Percentiles rank a stretch among this genome's conserved stretches.
These are phyloP conservation scores for Penicillium waksmanii DNA, from an alignment of 495 filamentous ascomycete species.

Conservation along the genomic window DNA sequence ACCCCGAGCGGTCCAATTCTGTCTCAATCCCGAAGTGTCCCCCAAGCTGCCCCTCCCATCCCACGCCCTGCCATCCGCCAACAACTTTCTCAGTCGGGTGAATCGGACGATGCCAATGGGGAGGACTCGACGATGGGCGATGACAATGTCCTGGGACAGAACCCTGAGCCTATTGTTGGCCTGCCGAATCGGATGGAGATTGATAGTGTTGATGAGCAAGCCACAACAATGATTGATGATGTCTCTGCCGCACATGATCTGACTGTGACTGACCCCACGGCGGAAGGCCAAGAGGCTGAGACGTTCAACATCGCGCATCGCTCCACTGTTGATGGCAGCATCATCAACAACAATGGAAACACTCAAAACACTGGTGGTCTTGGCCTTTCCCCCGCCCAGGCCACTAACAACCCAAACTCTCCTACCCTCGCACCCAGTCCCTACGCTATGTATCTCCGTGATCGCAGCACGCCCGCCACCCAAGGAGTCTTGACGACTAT, in stretches of 20 bases:
- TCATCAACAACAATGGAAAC: constrained; percentile 64
- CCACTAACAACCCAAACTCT: constrained; percentile 69
- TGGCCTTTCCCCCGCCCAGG: constrained; percentile 76
- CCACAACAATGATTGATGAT: constrained; percentile 71
- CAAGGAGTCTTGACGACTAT: constrained; percentile 80
- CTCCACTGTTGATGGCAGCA: constrained; percentile 82
- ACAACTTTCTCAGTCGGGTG: constrained; percentile 83
- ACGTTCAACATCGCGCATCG: constrained; percentile 98
- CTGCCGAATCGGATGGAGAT: constrained; percentile 80
- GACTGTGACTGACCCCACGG: constrained; percentile 76
- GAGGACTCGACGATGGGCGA: constrained; percentile 69
- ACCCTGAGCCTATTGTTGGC: constrained; percentile 73
- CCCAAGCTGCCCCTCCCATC: constrained; percentile 45
- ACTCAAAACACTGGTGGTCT: constrained; percentile 64
- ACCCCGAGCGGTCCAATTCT: constrained; percentile 76
- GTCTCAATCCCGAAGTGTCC: constrained; percentile 48
- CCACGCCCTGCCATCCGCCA: constrained; percentile 82
- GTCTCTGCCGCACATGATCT: constrained; percentile 75
- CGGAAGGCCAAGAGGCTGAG: constrained; percentile 74
- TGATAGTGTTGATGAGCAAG: constrained; percentile 73
- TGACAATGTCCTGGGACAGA: constrained; percentile 64
- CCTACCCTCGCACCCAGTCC: constrained; percentile 70
- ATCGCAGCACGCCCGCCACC: constrained; percentile 65
- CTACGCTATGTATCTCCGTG: constrained; percentile 75
- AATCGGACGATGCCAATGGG: constrained; percentile 81